These are phyloP conservation scores for Termitomyces eurrhizus DNA, from an alignment of 768 basidiomycete species.

Conservation along the genomic window DNA sequence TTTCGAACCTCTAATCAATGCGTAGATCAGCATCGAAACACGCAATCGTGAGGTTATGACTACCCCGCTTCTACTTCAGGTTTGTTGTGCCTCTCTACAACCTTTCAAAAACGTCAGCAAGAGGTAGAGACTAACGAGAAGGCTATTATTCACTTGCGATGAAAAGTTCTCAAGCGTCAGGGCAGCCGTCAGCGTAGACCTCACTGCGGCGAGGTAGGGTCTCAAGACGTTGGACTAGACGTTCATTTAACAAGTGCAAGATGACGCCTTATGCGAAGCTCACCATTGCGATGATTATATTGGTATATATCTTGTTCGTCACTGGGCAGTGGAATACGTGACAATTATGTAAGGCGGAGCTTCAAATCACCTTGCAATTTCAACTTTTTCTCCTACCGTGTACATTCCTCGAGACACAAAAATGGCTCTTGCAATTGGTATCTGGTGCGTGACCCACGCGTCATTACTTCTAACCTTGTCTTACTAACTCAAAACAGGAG, in stretches of 20 bases:
- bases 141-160: conserved; percentile 65
- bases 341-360: conserved; percentile 39
- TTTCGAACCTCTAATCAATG: conserved; percentile 70
- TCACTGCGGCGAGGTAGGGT: conserved; percentile 93
- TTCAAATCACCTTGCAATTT: conserved; percentile 22
- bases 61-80: conserved; percentile 92
- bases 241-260: conserved; percentile 3
- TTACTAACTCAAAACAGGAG: conserved; percentile 44
- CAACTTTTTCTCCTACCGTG: conserved; percentile 12
- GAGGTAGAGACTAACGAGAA: conserved; percentile 1
- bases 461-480: conserved; percentile 8
- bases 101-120: conserved; percentile 40
- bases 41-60: neutral
- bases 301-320: neutral
- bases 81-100: conserved; percentile 96
- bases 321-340: neutral
- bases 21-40: neutral
- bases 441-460: conserved; percentile 52
- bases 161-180: conserved; percentile 97
- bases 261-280: conserved; percentile 19
- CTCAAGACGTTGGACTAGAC: conserved; percentile 88
- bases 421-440: conserved; percentile 61
- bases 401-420: neutral
- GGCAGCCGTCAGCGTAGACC: conserved; percentile 96
- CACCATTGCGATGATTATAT: conserved; percentile 44